A percentile compares a stretch with the other conserved stretches of the same genome.
phyloP scores from a whole-genome alignment of 2,329 filamentous ascomycete genomes.

The Didymellaceae sp. region DNA sequence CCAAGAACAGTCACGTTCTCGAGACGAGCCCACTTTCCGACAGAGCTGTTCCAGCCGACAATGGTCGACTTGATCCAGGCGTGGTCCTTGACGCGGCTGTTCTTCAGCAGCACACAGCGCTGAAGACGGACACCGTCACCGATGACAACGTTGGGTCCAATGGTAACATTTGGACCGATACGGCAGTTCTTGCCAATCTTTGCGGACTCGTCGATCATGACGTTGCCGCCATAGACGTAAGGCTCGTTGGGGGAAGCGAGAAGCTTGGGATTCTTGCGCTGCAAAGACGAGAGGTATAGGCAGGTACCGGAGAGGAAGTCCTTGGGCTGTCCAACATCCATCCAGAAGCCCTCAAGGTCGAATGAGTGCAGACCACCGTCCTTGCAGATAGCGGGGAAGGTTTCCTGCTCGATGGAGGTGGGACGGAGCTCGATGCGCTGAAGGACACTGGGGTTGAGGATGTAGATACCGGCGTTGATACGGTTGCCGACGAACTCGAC shows the following conservation, averaged over 20 bases:
- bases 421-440: conserved; percentile 93
- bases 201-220: conserved; percentile 89
- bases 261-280: conserved; percentile 87
- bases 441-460: conserved; percentile 90
- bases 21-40: conserved; percentile 92
- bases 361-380: conserved; percentile 94
- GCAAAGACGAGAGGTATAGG: conserved; percentile 90
- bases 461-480: conserved; percentile 98
- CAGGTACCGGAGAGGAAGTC: conserved; percentile 97
- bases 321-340: conserved; percentile 98
- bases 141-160: conserved; percentile 89
- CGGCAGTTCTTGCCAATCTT: conserved; percentile 99
- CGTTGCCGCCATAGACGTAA: conserved; percentile 91
- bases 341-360: conserved; percentile 98
- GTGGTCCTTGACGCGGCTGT: conserved; percentile 96
- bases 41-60: conserved; percentile 96
- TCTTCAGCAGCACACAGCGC: conserved; percentile 85
- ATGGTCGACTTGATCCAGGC: conserved; percentile 99
- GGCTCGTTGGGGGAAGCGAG: conserved; percentile 76
- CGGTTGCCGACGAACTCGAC: conserved; percentile 98
- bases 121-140: conserved; percentile 94
- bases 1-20: conserved; percentile 98
- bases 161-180: conserved; percentile 95
- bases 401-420: conserved; percentile 98
- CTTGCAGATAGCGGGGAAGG: conserved; percentile 90